phyloP scores from a whole-genome alignment of 2,329 filamentous ascomycete species.

The Verruconis gallopava region DNA sequence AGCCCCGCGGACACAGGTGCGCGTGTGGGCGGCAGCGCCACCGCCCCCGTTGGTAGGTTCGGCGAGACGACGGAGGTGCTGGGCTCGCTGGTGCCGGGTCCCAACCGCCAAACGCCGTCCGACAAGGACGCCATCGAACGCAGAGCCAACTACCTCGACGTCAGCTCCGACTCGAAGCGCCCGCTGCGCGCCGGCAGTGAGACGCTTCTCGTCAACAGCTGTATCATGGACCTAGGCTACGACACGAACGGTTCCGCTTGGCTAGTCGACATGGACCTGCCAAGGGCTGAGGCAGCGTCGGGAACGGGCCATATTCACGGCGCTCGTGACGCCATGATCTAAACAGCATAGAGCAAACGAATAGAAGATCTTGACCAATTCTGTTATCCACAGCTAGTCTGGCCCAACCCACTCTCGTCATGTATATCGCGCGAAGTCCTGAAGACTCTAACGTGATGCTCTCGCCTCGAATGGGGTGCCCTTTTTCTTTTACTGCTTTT shows the following conservation, averaged over 20 bases:
- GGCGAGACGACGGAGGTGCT: neutral
- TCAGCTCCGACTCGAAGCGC: neutral
- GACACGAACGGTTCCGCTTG: constrained; percentile 3
- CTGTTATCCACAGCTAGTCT: too few species aligned
- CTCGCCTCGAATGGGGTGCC: too few species aligned
- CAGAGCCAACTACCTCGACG: constrained; percentile 4
- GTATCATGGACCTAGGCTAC: constrained; percentile 8
- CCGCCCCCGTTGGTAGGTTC: neutral
- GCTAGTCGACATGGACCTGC: constrained; percentile 9
- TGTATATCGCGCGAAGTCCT: too few species aligned
- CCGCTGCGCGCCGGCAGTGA: constrained; percentile 3
- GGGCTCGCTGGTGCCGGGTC: neutral
- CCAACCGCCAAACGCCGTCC: neutral
- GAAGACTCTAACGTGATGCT: too few species aligned
- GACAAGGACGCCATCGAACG: constrained; percentile 2
- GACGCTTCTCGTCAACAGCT: constrained; percentile 8
- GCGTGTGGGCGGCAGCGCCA: neutral
- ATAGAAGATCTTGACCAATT: too few species aligned
- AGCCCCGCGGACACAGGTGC: too few species aligned
- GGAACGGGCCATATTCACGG: too few species aligned
- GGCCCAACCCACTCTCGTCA: too few species aligned
- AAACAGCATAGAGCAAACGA: too few species aligned
- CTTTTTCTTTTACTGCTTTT: too few species aligned
- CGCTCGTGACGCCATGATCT: too few species aligned
- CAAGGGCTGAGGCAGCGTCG: too few species aligned